These are phyloP conservation scores for Pichia sp. DNA, from an alignment of 1,139 yeast genomes.

Conservation along the genomic window DNA sequence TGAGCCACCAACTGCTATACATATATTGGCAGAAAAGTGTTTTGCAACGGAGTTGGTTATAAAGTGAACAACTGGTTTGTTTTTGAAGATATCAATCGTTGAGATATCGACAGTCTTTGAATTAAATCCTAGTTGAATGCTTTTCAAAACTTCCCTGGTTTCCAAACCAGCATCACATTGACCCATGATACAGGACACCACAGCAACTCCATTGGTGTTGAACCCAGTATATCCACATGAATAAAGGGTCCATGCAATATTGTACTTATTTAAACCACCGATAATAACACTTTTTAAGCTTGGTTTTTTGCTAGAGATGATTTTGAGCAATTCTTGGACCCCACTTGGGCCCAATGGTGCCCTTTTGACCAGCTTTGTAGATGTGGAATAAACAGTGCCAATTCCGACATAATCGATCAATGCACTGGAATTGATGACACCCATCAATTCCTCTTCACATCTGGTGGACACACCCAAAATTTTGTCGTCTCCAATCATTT, in stretches of 20 bases:
- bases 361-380: slow-evolving; percentile 56
- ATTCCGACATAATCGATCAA: slow-evolving; percentile 71
- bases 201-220: slow-evolving; percentile 72
- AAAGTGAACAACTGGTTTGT: slow-evolving; percentile 59
- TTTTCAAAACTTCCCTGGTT: slow-evolving; percentile 11
- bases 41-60: slow-evolving; percentile 89
- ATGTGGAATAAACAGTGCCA: slow-evolving; percentile 76
- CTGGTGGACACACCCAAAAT: slow-evolving; percentile 80
- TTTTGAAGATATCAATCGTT: not conserved
- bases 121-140: slow-evolving; percentile 14
- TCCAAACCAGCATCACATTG: slow-evolving; percentile 45
- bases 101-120: not conserved
- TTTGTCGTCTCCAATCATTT: slow-evolving; percentile 65
- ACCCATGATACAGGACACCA: slow-evolving; percentile 86
- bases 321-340: slow-evolving; percentile 49
- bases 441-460: slow-evolving; percentile 51
- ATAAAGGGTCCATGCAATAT: slow-evolving; percentile 54
- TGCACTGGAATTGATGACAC: slow-evolving; percentile 49
- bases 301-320: slow-evolving; percentile 39
- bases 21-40: slow-evolving; percentile 85
- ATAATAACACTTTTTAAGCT: slow-evolving; percentile 65
- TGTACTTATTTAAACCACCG: slow-evolving; percentile 76
- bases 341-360: slow-evolving; percentile 67
- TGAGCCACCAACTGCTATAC: slow-evolving; percentile 79
- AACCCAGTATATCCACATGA: slow-evolving; percentile 48